A percentile compares a stretch with the other conserved stretches of the same genome.
phyloP scores from a whole-genome alignment of 345 rosid species.

The Euphorbia lathyris region DNA sequence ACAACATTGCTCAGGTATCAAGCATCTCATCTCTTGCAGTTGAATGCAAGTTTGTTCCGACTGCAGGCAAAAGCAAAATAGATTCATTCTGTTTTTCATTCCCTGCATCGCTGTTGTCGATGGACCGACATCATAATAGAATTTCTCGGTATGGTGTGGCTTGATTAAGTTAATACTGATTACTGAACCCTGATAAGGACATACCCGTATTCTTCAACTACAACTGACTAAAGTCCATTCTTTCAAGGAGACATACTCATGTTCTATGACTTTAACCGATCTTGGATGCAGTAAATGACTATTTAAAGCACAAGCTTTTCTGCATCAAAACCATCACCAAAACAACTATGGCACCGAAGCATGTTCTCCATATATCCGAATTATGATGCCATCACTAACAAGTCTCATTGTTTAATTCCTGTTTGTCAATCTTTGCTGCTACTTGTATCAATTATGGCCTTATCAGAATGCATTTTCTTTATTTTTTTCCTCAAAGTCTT shows the following conservation, averaged over 20 bases:
- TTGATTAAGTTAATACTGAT: background rate
- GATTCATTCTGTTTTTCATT: background rate
- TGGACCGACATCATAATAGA: no score
- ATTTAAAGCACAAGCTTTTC: background rate
- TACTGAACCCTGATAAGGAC: background rate
- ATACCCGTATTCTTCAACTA: background rate
- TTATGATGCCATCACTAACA: background rate
- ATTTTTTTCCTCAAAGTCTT: slow-evolving; percentile 60
- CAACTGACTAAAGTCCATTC: background rate
- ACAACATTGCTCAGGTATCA: no score
- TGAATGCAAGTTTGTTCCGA: background rate
- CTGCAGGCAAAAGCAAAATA: background rate
- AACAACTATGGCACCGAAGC: background rate
- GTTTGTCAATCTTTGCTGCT: background rate
- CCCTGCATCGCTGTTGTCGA: no score
- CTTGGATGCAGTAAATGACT: no score
- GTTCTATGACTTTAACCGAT: background rate
- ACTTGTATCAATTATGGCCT: slow-evolving; percentile 6
- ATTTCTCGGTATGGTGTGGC: background rate
- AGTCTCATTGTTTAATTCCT: slow-evolving; percentile 5
- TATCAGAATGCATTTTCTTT: slow-evolving; percentile 34
- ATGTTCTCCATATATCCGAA: background rate
- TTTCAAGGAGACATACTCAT: background rate
- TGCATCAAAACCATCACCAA: background rate
- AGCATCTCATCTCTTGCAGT: no score